Evolutionary conservation across 306 rosid species (phyloP).

Genomic region (Casuarina cunninghamiana): DNA sequence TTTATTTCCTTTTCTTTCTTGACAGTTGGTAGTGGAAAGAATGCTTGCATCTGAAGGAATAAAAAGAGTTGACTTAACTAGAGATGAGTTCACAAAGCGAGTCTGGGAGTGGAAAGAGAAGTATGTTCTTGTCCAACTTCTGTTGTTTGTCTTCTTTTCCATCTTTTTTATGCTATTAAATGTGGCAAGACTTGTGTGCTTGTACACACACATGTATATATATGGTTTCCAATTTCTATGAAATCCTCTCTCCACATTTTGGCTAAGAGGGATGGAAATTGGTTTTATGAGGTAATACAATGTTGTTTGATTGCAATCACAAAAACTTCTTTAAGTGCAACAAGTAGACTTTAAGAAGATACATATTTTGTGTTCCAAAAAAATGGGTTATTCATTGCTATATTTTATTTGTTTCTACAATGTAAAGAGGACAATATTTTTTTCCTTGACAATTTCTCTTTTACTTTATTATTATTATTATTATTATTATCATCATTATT

Average conservation of each 20-base stretch:
- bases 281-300: neutral
- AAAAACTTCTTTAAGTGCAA: neutral
- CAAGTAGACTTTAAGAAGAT: neutral
- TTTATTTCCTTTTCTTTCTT: constrained; percentile 32
- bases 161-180: constrained; percentile 2
- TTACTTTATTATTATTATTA: no score
- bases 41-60: constrained; percentile 93
- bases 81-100: constrained; percentile 77
- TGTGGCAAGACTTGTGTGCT: neutral
- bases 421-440: neutral
- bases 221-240: no score
- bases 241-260: no score
- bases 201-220: neutral
- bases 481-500: no score
- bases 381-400: neutral
- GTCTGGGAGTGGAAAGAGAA: constrained; percentile 99
- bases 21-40: constrained; percentile 93
- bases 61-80: constrained; percentile 73
- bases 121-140: constrained; percentile 43
- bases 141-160: constrained; percentile 27
- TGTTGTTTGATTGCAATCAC: neutral
- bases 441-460: neutral
- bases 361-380: neutral
- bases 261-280: neutral
- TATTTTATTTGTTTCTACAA: neutral